These are phyloP conservation scores for Trichoderma sp. DNA, from an alignment of 2,329 filamentous ascomycete genomes.

Conservation along the genomic window DNA sequence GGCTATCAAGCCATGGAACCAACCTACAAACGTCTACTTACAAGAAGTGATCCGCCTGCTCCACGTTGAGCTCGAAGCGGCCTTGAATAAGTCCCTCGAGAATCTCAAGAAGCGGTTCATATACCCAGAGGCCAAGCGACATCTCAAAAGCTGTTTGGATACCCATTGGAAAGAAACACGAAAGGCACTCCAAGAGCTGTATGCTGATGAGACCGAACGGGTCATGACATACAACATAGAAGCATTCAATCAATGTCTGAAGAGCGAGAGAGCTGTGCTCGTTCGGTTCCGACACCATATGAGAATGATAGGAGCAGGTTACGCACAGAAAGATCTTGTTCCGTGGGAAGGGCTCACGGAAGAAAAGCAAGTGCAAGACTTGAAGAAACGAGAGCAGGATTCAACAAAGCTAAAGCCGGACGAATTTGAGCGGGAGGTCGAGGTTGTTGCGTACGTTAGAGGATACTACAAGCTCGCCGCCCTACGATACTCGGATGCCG, in stretches of 20 bases:
- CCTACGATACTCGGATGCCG: slow-evolving; percentile 62
- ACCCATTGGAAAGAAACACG: slow-evolving; percentile 42
- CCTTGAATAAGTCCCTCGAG: slow-evolving; percentile 52
- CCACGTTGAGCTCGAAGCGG: slow-evolving; percentile 46
- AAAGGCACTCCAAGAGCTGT: slow-evolving; percentile 47
- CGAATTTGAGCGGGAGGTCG: slow-evolving; percentile 60
- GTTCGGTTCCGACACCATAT: slow-evolving; percentile 51
- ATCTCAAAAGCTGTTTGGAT: slow-evolving; percentile 49
- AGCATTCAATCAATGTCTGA: slow-evolving; percentile 48
- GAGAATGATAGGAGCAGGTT: slow-evolving; percentile 47
- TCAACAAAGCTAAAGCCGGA: slow-evolving; percentile 56
- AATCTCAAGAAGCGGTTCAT: slow-evolving; percentile 50
- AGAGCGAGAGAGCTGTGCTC: slow-evolving; percentile 49
- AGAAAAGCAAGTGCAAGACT: slow-evolving; percentile 50
- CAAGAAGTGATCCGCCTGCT: slow-evolving; percentile 52
- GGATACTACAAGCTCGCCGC: slow-evolving; percentile 71
- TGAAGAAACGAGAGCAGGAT: slow-evolving; percentile 45
- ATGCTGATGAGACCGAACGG: slow-evolving; percentile 54
- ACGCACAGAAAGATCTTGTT: slow-evolving; percentile 35
- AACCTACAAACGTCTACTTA: slow-evolving; percentile 53
- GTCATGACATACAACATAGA: slow-evolving; percentile 61
- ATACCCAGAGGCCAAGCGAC: slow-evolving; percentile 49
- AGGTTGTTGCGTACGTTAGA: slow-evolving; percentile 62
- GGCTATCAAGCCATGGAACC: slow-evolving; percentile 61
- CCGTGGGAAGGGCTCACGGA: slow-evolving; percentile 51